Evolutionary conservation across 345 rosid genomes (phyloP), one percentile per base, ranked within the genome.

Genomic region (Fremontodendron californicum): DNA sequence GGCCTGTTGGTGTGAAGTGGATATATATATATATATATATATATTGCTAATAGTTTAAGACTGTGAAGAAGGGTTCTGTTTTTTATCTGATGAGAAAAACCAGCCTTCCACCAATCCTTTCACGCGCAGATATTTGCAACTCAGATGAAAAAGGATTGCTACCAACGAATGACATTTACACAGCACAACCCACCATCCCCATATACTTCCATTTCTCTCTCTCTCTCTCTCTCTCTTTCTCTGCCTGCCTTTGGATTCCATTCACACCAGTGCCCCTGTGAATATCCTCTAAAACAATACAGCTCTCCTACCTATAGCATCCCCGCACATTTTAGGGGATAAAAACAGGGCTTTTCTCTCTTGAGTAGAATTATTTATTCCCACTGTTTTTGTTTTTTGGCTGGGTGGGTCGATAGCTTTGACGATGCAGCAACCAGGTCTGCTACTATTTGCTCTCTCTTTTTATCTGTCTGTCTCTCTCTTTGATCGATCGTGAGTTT

Each of bases 201-300:
- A 25, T 39, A 9, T 31, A 15, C 54, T 77, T 6, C 16, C 31
- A 19, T 27, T 49, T 54, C 45, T 66, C 62, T 68, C 31, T n/a
- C n/a, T n/a, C n/a, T 66, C 62, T 68, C n/a, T n/a, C 61, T 67
- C 54, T 68, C n/a, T n/a, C n/a, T n/a, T n/a, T n/a, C n/a, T n/a
- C n/a, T n/a, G n/a, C n/a, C n/a, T n/a, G 40, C 72, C 81, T 71
- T 73, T 77, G 77, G 87, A 86, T 86, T 84, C 86, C 89, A 64
- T 81, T 81, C 87, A 85, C 86, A 82, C 83, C 25, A 63, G n/a
- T 37, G 6, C 51, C 8, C 2, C 16, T 35, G 29, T n/a, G n/a
- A n/a, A n/a, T 65, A 68, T 40, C 78, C 68, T 78, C 70, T 29
- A 63, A 13, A 35, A 2, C 5, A 11, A 48, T 69, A 3, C 35